Percentiles rank a stretch among this genome's conserved stretches.
phyloP scores from a whole-genome alignment of 257 asterid genomes.

The Anisodus acutangulus region DNA sequence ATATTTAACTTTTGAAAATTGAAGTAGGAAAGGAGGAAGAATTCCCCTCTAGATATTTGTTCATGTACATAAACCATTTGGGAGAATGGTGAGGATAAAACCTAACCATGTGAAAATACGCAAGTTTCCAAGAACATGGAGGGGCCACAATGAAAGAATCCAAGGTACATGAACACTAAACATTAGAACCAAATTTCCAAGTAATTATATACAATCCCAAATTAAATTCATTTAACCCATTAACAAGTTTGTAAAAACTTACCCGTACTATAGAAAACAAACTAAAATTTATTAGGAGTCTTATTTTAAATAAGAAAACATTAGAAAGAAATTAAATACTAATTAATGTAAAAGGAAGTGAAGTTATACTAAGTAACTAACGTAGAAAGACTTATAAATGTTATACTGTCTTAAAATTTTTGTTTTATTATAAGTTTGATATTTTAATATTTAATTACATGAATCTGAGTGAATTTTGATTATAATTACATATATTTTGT shows the following conservation, averaged over 20 bases:
- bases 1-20: neutral
- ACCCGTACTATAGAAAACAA: too few relatives aligned
- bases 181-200: neutral
- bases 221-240: conserved; percentile 1
- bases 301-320: too few relatives aligned
- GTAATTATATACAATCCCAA: neutral
- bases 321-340: too few relatives aligned
- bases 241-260: neutral
- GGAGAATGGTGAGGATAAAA: neutral
- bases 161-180: conserved; percentile 20
- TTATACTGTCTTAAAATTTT: too few relatives aligned
- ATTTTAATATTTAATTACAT: too few relatives aligned
- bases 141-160: conserved; percentile 26
- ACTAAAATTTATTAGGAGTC: too few relatives aligned
- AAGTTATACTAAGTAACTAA: too few relatives aligned
- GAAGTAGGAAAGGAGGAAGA: neutral
- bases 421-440: too few relatives aligned
- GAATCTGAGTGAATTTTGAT: too few relatives aligned
- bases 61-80: neutral
- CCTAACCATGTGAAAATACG: neutral
- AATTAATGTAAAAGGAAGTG: too few relatives aligned
- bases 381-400: too few relatives aligned
- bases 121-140: conserved; percentile 10
- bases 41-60: neutral
- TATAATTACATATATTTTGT: too few relatives aligned